These are phyloP conservation scores for Corchorus capsularis DNA, from an alignment of 345 rosid species.

Conservation along the genomic window DNA sequence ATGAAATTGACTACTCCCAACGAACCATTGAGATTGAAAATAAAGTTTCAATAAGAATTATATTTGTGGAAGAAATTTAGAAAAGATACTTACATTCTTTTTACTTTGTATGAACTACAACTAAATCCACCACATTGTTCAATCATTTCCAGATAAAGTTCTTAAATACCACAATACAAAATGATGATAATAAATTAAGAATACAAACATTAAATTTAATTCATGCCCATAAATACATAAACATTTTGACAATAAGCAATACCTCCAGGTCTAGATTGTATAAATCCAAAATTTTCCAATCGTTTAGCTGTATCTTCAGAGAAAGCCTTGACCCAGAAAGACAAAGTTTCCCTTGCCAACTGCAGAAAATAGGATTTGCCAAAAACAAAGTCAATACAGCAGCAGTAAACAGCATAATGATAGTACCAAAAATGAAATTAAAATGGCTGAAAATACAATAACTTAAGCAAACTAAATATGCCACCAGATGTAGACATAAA, in stretches of 20 bases:
- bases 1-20: constrained; percentile 5
- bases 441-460: background rate
- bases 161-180: background rate
- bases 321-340: constrained; percentile 99
- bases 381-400: constrained; percentile 6
- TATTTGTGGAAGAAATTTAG: background rate
- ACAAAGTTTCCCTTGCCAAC: constrained; percentile 94
- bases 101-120: background rate
- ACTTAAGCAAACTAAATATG: background rate
- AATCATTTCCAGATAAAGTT: constrained; percentile 1
- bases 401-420: background rate
- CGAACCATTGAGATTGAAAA: background rate
- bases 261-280: constrained; percentile 98
- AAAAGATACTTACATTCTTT: background rate
- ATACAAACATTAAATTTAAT: background rate
- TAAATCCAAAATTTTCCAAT: constrained; percentile 92
- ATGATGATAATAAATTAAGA: background rate
- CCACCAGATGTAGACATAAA: background rate
- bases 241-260: constrained; percentile 16
- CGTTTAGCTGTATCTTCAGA: constrained; percentile 97
- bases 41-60: background rate
- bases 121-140: constrained; percentile 17
- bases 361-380: constrained; percentile 34
- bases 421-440: background rate
- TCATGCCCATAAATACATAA: background rate